Evolutionary conservation across 768 basidiomycete genomes (phyloP).

Genomic region (Xerocomellus dryophilus): DNA sequence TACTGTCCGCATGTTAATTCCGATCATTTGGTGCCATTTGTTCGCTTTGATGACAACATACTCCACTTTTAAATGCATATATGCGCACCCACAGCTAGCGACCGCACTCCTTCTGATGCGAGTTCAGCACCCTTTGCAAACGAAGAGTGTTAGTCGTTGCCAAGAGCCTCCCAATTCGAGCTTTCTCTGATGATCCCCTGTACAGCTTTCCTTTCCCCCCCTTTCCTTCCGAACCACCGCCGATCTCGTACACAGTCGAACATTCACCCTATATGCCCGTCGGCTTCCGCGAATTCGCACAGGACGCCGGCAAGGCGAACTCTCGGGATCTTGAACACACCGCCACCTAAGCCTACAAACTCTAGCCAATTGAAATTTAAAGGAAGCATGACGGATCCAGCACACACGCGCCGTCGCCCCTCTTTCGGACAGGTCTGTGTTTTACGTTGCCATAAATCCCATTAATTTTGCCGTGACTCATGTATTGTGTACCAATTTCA

Average conservation of each 20-base stretch:
- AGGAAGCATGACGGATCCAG: conserved; percentile 72
- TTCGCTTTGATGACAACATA: background rate
- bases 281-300: conserved; percentile 27
- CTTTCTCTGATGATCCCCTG: conserved; percentile 16
- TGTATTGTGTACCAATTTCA: conserved; percentile 18
- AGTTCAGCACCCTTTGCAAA: conserved; percentile 47
- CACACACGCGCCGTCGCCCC: conserved; percentile 44
- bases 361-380: conserved; percentile 57
- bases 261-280: conserved; percentile 33
- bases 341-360: conserved; percentile 62
- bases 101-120: conserved; percentile 46
- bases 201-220: conserved; percentile 54
- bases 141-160: conserved; percentile 45
- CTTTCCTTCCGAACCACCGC: conserved; percentile 53
- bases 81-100: conserved; percentile 50
- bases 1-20: background rate
- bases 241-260: conserved; percentile 62
- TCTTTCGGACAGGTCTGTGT: conserved; percentile 40
- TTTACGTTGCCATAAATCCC: conserved; percentile 3
- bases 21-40: conserved; percentile 5
- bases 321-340: conserved; percentile 46
- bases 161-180: conserved; percentile 16
- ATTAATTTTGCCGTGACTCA: conserved; percentile 18
- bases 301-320: conserved; percentile 36
- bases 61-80: conserved; percentile 25